Conservation (phyloP, 148 eudicot species). For the Heliosperma pusillum region DNA sequence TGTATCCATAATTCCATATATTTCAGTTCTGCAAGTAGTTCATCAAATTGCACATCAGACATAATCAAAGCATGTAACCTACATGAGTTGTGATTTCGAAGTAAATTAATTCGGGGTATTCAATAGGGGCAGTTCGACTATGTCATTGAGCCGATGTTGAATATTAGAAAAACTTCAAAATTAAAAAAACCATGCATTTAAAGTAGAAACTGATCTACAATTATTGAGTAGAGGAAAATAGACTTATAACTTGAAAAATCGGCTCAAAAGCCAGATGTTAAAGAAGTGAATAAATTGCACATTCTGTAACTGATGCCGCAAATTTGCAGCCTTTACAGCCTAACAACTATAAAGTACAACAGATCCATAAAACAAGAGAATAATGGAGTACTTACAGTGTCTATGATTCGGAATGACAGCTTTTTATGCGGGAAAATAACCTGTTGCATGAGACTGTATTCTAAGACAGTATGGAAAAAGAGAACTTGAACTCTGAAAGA, state of each 20-base stretch:
- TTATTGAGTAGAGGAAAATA: not conserved
- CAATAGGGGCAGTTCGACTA: not conserved
- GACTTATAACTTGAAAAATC: not conserved
- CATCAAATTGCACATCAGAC: not conserved
- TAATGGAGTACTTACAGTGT: constrained; percentile 54
- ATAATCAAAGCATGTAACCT: not conserved
- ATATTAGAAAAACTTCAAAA: not conserved
- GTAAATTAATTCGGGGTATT: not conserved
- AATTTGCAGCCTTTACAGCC: not conserved
- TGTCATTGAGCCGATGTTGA: not conserved
- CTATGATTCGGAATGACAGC: constrained; percentile 87
- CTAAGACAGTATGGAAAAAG: constrained; percentile 9
- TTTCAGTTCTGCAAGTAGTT: not conserved
- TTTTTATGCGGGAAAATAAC: constrained; percentile 93
- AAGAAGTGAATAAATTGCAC: not conserved
- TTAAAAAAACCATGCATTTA: not conserved
- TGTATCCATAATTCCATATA: not conserved
- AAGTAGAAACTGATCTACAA: not conserved
- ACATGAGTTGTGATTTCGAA: not conserved
- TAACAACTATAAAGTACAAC: not conserved
- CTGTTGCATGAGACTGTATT: constrained; percentile 36
- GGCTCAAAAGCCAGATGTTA: not conserved
- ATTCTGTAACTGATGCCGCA: not conserved
- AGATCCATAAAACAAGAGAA: not conserved
- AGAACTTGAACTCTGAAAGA: not conserved